Evolutionary conservation across 176 grass and related monocot genomes (phyloP).

Genomic region (Zizania latifolia): DNA sequence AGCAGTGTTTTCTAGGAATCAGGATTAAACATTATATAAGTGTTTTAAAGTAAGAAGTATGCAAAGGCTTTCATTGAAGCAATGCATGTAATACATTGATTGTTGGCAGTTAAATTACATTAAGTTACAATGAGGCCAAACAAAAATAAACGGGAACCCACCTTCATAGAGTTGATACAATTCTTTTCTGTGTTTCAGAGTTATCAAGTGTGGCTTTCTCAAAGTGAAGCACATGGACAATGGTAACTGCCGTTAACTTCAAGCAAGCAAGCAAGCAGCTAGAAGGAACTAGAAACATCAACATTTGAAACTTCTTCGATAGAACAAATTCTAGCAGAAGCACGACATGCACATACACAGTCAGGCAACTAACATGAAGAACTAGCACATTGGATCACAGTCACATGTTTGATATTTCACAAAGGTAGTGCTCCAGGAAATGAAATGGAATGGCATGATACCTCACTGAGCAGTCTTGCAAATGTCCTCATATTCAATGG

Average conservation of each 20-base stretch:
- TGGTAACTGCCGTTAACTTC: background rate
- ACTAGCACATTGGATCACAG: background rate
- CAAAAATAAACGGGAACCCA: no score
- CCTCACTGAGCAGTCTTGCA: slow-evolving; percentile 63
- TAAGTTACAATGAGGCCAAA: no score
- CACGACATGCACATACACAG: background rate
- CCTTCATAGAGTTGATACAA: no score
- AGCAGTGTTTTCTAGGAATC: no score
- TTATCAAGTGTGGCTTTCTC: background rate
- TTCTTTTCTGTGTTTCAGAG: background rate
- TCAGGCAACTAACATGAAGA: background rate
- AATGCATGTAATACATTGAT: no score
- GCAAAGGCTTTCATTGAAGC: no score
- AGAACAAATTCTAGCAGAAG: slow-evolving; percentile 22
- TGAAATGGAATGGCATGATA: background rate
- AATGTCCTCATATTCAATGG: slow-evolving; percentile 89
- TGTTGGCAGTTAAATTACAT: no score
- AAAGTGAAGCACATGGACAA: background rate
- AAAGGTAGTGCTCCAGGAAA: slow-evolving; percentile 5
- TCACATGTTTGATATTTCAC: background rate
- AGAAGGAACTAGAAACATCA: slow-evolving; percentile 14
- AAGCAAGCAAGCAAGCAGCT: slow-evolving; percentile 6
- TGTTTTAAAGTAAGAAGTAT: no score
- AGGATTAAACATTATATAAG: no score
- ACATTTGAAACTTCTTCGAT: background rate